Percentiles rank a stretch among this genome's conserved stretches.
Conservation (phyloP, 371 early-diverging fungal genomes). For the Rhizopus sp. region DNA sequence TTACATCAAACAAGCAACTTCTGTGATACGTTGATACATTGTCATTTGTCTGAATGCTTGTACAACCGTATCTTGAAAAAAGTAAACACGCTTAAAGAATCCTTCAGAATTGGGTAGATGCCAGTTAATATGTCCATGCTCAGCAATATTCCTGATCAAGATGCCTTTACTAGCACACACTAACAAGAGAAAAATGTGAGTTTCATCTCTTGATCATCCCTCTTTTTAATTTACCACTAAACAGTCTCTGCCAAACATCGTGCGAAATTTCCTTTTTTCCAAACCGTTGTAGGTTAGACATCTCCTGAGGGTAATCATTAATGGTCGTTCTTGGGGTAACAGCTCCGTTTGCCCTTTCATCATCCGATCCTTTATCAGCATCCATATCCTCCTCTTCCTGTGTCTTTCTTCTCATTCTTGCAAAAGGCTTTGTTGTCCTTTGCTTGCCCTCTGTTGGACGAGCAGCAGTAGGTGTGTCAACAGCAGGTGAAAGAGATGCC, state of each 20-base stretch:
- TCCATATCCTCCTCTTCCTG: constrained; percentile 37
- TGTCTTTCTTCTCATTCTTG: constrained; percentile 12
- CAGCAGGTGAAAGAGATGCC: not conserved
- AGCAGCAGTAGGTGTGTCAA: not conserved
- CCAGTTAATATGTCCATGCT: constrained; percentile 42
- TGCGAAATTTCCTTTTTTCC: constrained; percentile 30
- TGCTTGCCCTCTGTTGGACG: not conserved
- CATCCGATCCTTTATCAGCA: constrained; percentile 26
- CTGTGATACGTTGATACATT: constrained; percentile 54
- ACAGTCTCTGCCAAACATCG: constrained; percentile 40
- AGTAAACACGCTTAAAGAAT: constrained; percentile 54
- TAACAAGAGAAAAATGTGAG: constrained; percentile 7
- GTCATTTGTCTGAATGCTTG: constrained; percentile 57
- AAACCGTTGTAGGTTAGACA: constrained; percentile 19
- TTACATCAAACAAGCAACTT: constrained; percentile 55
- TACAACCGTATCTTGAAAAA: constrained; percentile 45
- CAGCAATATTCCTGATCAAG: constrained; percentile 31
- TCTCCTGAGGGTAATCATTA: constrained; percentile 14
- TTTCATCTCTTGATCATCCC: not conserved
- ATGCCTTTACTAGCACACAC: constrained; percentile 42
- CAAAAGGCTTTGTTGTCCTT: not conserved
- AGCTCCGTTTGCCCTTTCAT: constrained; percentile 18
- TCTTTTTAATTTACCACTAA: constrained; percentile 29
- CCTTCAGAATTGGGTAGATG: constrained; percentile 51
- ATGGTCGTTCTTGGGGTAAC: constrained; percentile 9